phyloP scores from a whole-genome alignment of 2,329 filamentous ascomycete species.

The Colletotrichum sp. region DNA sequence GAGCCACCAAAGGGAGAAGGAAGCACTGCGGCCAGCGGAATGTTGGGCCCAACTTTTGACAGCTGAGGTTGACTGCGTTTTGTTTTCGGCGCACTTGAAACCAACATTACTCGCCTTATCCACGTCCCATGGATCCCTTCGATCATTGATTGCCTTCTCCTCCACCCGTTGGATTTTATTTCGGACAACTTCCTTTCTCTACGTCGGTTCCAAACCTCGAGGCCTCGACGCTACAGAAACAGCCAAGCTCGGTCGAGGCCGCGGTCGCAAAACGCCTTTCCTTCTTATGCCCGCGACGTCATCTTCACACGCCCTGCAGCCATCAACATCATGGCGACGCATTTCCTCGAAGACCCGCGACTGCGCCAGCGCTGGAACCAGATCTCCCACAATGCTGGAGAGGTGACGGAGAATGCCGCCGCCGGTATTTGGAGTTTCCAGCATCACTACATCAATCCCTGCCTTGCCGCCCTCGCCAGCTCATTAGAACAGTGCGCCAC shows the following conservation, averaged over 20 bases:
- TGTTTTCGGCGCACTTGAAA: conserved; percentile 20
- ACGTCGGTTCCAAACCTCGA: not conserved
- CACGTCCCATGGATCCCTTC: conserved; percentile 12
- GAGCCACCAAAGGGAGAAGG: not conserved
- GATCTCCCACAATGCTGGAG: conserved; percentile 87
- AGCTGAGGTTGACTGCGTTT: conserved; percentile 12
- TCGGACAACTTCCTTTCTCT: not conserved
- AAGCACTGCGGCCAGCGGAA: conserved; percentile 4
- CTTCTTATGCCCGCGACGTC: conserved; percentile 14
- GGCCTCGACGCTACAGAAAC: conserved; percentile 1
- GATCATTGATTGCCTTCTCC: not conserved
- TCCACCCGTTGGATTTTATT: not conserved
- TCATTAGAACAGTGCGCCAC: conserved; percentile 76
- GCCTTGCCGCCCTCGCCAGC: conserved; percentile 69
- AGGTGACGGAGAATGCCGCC: conserved; percentile 89
- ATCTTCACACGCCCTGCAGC: not conserved
- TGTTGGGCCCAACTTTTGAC: conserved; percentile 20
- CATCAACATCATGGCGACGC: conserved; percentile 47
- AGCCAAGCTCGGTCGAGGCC: conserved; percentile 5
- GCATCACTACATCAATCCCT: conserved; percentile 84
- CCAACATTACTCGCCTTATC: conserved; percentile 12
- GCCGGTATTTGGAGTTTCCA: conserved; percentile 89
- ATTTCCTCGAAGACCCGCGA: conserved; percentile 78
- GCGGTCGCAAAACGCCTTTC: not conserved
- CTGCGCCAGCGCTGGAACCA: conserved; percentile 94